phyloP scores from a whole-genome alignment of 805 yeast genomes.

The Isabelozyma heimii region DNA sequence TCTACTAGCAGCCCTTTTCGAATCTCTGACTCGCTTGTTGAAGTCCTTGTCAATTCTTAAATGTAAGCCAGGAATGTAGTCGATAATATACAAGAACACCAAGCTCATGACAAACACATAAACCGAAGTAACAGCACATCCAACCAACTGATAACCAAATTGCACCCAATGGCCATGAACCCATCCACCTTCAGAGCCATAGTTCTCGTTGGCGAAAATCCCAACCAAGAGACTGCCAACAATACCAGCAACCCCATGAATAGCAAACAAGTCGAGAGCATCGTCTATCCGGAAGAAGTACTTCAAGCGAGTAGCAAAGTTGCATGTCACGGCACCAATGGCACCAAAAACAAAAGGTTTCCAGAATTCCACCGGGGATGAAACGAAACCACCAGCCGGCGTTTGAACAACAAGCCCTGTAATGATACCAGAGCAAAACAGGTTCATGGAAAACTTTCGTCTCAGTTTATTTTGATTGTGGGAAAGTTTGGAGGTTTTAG shows the following conservation, averaged over 20 bases:
- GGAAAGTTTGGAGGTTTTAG: background rate
- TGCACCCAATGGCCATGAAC: conserved; percentile 38
- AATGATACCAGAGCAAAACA: conserved; percentile 40
- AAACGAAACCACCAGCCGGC: conserved; percentile 42
- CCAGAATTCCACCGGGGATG: conserved; percentile 36
- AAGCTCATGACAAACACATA: conserved; percentile 34
- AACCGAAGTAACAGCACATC: conserved; percentile 29
- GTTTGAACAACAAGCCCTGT: conserved; percentile 42
- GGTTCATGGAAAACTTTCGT: conserved; percentile 34
- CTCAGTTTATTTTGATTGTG: conserved; percentile 7
- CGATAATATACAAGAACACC: conserved; percentile 32
- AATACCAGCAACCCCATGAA: conserved; percentile 42
- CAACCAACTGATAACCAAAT: conserved; percentile 38
- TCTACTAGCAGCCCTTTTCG: conserved; percentile 11
- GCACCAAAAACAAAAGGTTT: conserved; percentile 38
- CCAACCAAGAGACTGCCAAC: conserved; percentile 41
- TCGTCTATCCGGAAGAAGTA: conserved; percentile 39
- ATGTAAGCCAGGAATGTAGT: conserved; percentile 39
- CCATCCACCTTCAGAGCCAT: conserved; percentile 41
- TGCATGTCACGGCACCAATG: conserved; percentile 34
- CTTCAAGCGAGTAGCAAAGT: conserved; percentile 39
- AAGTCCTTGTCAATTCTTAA: conserved; percentile 39
- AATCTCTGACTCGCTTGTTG: conserved; percentile 26
- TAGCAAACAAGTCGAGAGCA: conserved; percentile 42
- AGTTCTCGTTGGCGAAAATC: conserved; percentile 31